These are phyloP conservation scores for Nepenthes alata DNA, from an alignment of 179 eudicot species.

Conservation along the genomic window DNA sequence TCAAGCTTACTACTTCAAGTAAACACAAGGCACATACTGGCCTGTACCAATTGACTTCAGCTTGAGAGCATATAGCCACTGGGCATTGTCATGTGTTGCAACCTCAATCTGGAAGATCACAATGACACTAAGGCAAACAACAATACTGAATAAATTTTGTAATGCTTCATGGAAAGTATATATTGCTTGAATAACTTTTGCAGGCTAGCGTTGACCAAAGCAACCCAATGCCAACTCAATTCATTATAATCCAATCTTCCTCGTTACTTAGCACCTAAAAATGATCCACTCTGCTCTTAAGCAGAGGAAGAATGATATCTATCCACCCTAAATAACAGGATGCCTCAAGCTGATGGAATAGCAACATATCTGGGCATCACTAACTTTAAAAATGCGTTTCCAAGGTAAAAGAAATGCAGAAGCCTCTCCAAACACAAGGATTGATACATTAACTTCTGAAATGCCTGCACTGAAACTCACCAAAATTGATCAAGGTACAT, in stretches of 20 bases:
- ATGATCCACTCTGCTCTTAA: too few relatives aligned
- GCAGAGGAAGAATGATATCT: too few relatives aligned
- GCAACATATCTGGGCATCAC: conserved; percentile 67
- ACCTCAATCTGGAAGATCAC: conserved; percentile 66
- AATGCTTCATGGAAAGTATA: too few relatives aligned
- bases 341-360: background rate
- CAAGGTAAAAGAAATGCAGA: conserved; percentile 89
- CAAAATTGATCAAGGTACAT: conserved; percentile 41
- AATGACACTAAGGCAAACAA: conserved; percentile 3
- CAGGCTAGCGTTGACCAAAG: background rate
- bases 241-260: too few relatives aligned
- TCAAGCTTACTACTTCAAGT: background rate
- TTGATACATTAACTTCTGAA: conserved; percentile 97
- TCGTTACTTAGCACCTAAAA: too few relatives aligned
- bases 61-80: conserved; percentile 62
- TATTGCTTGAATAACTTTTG: too few relatives aligned
- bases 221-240: too few relatives aligned
- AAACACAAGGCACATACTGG: conserved; percentile 14
- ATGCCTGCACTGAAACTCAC: conserved; percentile 79
- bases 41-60: conserved; percentile 62
- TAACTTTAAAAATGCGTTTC: conserved; percentile 88
- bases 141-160: background rate
- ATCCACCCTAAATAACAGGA: background rate
- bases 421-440: conserved; percentile 90
- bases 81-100: conserved; percentile 95